Base-by-base conservation (phyloP, 164 flowering plant species). In the Vitis amurensis region DNA sequence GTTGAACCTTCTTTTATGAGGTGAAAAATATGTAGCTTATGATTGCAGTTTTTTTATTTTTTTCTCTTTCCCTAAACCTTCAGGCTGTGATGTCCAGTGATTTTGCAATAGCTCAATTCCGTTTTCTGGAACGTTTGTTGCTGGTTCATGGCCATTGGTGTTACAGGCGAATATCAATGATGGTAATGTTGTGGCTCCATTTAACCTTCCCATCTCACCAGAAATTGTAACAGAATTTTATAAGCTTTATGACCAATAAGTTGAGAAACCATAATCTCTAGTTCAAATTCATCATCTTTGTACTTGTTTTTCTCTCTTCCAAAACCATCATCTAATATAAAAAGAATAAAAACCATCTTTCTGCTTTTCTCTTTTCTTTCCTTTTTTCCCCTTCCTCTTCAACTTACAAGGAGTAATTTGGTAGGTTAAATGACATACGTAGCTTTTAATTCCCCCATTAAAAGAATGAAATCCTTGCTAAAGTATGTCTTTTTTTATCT, bases 101-200 rank as follows among this genome's bases (percentile, higher is more conserved):
- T 76, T 82, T 79, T 82, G 78, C 95, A 48, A 85, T 90, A 57
- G 97, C 93, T 66, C 98, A 92, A 73, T 92, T 92, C 63, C 89
- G 90, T 37, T 91, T 80, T 73, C 79, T 93, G 70, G 97, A 90
- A 68, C 88, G 90, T 9, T 66, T 93, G 69, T 78, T 93, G 73
- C 85, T 93, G 65, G 95, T 91, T 11, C 98, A 93, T 78, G 97
- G 98, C 50, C 97, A 93, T 76, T 93, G 97, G 97, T 93, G 92
- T 74, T 93, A 90, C 78, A 82, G 97, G 74, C 71, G 98, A 75
- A 88, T 93, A 63, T 49, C 93, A 17, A 75, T 83, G 88, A 93
- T 91, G 98, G 98, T 93, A 88, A 78, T 59, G 5, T 55, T 59
- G 50, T 19, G 29, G 15, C 17, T 49, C 17, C 50, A 11, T 37